Evolutionary conservation across 768 basidiomycete species (phyloP), one percentile per base, ranked within the genome.

Genomic region (Leccinum sublutescens): DNA sequence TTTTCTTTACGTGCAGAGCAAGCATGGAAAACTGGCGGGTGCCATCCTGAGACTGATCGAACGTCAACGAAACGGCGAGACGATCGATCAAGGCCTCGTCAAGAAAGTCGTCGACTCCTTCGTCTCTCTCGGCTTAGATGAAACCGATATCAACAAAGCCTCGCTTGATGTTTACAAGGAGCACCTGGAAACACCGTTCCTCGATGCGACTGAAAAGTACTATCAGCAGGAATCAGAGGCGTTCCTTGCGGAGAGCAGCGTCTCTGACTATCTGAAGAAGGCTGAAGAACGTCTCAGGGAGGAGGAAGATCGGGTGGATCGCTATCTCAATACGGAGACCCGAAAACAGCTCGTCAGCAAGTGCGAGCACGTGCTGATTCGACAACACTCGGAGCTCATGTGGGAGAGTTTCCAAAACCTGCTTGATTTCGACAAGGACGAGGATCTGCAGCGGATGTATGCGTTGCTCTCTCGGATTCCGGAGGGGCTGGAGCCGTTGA

Each of bases 31-130:
- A 75, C 81, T 98, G 17, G 93, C 93, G 0, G 84, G 85, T 60
- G 95, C 95, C 9, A 83, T 98, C 50, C 82, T 98, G 49, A 84
- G 88, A 55, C 80, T 98, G 53, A 93, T 99, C 66, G 95, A 98
- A 76, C 84, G 84, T 43, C 95, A 98, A 74, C 81, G 97, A 64
- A 93, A 98, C 68, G 97, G 97, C 38, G 93, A 97, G 68, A 85
- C 84, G 21, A 94, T 98, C 69, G 95, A 98, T 71, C 92, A 94
- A 64, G 87, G 89, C 34, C 81, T 98, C 34, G 85, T 98, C 61
- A 98, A 95, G 79, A 92, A 91, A 72, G 93, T 97, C 64, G 87
- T 98, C 57, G 94, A 96, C 66, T 95, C 92, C 12, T 92, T 98
- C 66, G 89, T 98, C 25, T 95, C 94, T 3, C 87, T 98, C 21